Evolutionary conservation across 345 rosid species (phyloP), one percentile per base, ranked within the genome.

Genomic region (Salix viminalis): DNA sequence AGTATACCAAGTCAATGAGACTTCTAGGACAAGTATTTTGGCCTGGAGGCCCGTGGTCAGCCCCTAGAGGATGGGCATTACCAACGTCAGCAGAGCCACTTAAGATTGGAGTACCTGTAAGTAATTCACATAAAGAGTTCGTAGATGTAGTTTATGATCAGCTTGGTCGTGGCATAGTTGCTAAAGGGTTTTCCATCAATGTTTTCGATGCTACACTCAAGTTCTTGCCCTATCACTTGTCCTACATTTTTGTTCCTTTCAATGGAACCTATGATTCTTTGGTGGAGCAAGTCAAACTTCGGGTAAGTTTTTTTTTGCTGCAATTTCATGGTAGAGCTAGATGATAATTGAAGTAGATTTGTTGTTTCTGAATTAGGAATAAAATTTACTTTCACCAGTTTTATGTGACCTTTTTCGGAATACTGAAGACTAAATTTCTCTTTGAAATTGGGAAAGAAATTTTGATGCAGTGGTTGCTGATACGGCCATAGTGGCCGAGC

Each of bases 401-500:
- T 41, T 41, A 41, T 7, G 44, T 41, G 44, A 41, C 2, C 44
- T 41, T 41, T 41, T 8, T 41, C 2, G 12, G 44, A 41, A 41
- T 41, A 9, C 44, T 26, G 8, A 41, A 41, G 2, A 41, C 44
- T 41, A 41, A 41, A 41, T 41, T 41, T 41, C 8, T 6, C 2
- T 41, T 41, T 41, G 44, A 7, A 41, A 41, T 34, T 41, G 12
- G 44, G 0, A 41, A 41, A 83, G 83, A 68, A 68, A 13, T 7
- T 42, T 60, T 71, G 86, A 77, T 69, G 83, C 79, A 37, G 83
- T 71, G 4, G 83, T 75, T 11, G 83, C 71, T 21, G 83, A 83
- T 60, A 77, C 76, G 4, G 71, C 83, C 1, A 80, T 75, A 7
- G 42, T 77, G 12, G 79, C 86, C n/a, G 30, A 75, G 14, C 71